Conservation (phyloP, 768 basidiomycete genomes). For the Lentinus tigrinus region DNA sequence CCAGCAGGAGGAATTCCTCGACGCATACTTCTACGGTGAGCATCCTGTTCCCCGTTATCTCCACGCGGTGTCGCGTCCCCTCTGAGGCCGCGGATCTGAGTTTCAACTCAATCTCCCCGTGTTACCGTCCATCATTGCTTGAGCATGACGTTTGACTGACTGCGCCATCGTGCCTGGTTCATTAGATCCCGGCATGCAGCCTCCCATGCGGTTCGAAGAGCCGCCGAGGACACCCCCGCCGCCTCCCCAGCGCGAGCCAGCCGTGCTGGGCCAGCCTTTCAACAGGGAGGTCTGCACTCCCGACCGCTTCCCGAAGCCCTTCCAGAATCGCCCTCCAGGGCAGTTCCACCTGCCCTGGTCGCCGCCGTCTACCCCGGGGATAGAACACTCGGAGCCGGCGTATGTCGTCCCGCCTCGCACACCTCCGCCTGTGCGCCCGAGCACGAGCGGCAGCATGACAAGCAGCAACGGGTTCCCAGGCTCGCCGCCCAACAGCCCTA, state of each 20-base stretch:
- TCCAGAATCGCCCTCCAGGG: conserved; percentile 28
- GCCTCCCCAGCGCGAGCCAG: conserved; percentile 3
- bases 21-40: conserved; percentile 42
- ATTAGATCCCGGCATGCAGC: conserved; percentile 22
- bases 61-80: not conserved
- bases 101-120: not conserved
- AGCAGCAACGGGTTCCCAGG: conserved; percentile 6
- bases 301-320: conserved; percentile 31
- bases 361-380: conserved; percentile 11
- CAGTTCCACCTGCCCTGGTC: conserved; percentile 31
- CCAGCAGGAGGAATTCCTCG: conserved; percentile 36
- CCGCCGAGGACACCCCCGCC: conserved; percentile 3
- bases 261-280: conserved; percentile 18
- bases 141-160: not conserved
- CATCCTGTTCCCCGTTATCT: not conserved
- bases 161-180: not conserved
- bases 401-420: not conserved
- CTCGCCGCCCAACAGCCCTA: conserved; percentile 32
- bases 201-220: conserved; percentile 9
- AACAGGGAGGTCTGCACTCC: conserved; percentile 22
- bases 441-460: not conserved
- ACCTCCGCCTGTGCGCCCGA: not conserved
- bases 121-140: not conserved
- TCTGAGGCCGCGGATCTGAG: not conserved
- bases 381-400: conserved; percentile 6